Conservation (phyloP, 1,139 yeast genomes). For the Kurtzmaniella quercitrusa region DNA sequence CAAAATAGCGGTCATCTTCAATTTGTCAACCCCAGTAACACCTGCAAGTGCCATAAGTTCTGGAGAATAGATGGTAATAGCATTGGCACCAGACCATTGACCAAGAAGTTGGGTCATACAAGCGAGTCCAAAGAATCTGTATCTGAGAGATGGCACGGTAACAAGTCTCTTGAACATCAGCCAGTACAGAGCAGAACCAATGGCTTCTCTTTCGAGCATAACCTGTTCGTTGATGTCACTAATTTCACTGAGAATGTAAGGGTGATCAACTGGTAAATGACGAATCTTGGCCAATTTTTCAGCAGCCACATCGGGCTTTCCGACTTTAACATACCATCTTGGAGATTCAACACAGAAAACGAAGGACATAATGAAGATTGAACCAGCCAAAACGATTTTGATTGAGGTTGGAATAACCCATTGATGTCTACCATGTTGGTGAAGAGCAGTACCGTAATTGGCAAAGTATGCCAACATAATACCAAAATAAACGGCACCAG, state of each 20-base stretch:
- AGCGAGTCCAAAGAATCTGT: conserved; percentile 42
- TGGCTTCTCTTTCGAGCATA: conserved; percentile 29
- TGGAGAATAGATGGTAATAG: conserved; percentile 57
- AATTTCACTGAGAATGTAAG: conserved; percentile 49
- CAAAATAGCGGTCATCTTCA: conserved; percentile 45
- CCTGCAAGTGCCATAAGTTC: conserved; percentile 53
- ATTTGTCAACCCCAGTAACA: conserved; percentile 25
- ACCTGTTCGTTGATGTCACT: conserved; percentile 48
- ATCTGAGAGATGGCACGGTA: conserved; percentile 32
- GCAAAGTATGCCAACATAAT: conserved; percentile 50
- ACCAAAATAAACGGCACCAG: conserved; percentile 56
- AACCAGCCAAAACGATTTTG: conserved; percentile 40
- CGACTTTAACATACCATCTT: conserved; percentile 41
- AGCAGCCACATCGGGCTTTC: conserved; percentile 32
- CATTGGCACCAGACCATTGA: conserved; percentile 63
- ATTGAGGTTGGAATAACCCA: conserved; percentile 36
- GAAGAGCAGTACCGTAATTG: conserved; percentile 38
- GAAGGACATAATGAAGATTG: conserved; percentile 31
- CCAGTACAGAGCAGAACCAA: conserved; percentile 14
- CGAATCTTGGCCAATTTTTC: conserved; percentile 41
- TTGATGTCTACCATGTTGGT: conserved; percentile 27
- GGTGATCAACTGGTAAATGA: conserved; percentile 46
- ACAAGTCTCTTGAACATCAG: conserved; percentile 29
- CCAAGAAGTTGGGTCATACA: conserved; percentile 47
- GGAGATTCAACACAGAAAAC: conserved; percentile 40